Conservation (phyloP, 257 asterid genomes). For the Paraleonurus japonicus region DNA sequence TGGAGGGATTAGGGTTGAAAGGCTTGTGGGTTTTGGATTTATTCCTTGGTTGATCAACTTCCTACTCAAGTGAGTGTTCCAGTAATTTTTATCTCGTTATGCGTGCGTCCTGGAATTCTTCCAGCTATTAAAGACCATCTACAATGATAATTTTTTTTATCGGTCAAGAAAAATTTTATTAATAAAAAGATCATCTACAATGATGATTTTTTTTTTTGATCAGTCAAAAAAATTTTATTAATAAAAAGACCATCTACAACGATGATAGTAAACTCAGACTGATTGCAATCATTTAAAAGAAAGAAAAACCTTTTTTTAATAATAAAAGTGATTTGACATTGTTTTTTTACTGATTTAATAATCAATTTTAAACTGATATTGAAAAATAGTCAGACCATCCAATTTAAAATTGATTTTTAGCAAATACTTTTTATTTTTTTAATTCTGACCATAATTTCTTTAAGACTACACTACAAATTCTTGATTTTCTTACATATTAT, state of each 20-base stretch:
- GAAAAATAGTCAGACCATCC: not conserved
- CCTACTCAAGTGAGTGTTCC: constrained; percentile 71
- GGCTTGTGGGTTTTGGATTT: constrained; percentile 78
- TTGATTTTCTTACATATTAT: not conserved
- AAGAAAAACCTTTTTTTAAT: too few relatives aligned
- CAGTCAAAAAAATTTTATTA: too few relatives aligned
- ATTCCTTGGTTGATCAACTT: constrained; percentile 72
- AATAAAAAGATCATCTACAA: too few relatives aligned
- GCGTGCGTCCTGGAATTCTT: constrained; percentile 72
- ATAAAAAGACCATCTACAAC: constrained; percentile 67
- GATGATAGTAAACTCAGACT: not conserved
- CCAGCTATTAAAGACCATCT: constrained; percentile 89
- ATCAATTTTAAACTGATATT: not conserved
- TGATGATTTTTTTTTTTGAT: too few relatives aligned
- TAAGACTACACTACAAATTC: too few relatives aligned
- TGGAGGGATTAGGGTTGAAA: constrained; percentile 25
- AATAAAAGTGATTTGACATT: not conserved
- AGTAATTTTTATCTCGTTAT: constrained; percentile 73
- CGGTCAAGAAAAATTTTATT: too few relatives aligned
- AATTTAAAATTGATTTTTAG: too few relatives aligned
- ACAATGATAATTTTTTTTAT: not conserved
- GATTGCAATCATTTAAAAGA: not conserved
- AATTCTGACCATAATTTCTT: not conserved
- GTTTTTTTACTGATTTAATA: too few relatives aligned
- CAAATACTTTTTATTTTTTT: too few relatives aligned